phyloP scores from a whole-genome alignment of 768 basidiomycete genomes.

The Lyophyllum semitale region DNA sequence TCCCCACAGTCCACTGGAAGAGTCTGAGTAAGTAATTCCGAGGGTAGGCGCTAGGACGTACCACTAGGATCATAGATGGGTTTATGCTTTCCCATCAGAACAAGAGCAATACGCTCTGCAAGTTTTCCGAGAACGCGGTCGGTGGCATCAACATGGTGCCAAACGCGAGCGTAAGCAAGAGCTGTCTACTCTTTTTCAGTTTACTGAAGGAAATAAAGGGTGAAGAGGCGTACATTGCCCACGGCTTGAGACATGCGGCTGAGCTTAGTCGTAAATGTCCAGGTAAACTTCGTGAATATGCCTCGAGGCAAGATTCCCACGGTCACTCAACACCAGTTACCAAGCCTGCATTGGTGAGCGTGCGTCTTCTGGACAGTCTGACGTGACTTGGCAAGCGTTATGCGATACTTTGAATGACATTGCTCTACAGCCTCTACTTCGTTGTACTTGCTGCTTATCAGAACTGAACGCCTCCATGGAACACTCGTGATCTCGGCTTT shows the following conservation, averaged over 20 bases:
- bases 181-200: slow-evolving; percentile 65
- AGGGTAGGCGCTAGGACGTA: slow-evolving; percentile 34
- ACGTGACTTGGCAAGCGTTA: no score
- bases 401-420: no score
- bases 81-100: slow-evolving; percentile 99
- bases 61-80: slow-evolving; percentile 93
- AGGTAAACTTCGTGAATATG: no score
- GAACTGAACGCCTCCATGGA: no score
- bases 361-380: no score
- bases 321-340: no score
- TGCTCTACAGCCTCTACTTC: no score
- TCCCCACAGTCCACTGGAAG: slow-evolving; percentile 90
- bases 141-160: slow-evolving; percentile 93
- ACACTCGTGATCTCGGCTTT: no score
- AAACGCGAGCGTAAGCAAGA: slow-evolving; percentile 91
- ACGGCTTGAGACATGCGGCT: slow-evolving; percentile 86
- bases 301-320: no score
- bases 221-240: slow-evolving; percentile 64
- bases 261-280: no score
- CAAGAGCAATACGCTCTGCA: slow-evolving; percentile 90
- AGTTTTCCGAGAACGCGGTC: slow-evolving; percentile 93
- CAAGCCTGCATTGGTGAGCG: no score
- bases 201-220: neutral
- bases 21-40: neutral
- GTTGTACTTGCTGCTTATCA: no score